Conservation (phyloP, 2,329 filamentous ascomycete genomes). For the Aspergillus ochraceoroseus region DNA sequence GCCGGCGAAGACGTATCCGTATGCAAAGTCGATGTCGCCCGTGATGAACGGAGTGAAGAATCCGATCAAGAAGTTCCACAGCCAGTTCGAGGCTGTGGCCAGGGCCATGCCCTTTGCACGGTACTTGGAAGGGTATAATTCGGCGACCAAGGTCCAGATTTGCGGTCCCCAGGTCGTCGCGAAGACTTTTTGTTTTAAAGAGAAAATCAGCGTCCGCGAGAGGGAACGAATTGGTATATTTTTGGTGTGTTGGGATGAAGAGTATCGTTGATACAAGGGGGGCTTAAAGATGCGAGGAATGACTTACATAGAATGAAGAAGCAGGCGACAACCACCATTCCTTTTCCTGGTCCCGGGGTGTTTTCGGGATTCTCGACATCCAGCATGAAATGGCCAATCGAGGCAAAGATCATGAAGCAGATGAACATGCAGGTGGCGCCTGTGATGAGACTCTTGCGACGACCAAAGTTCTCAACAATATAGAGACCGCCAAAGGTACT, state of each 20-base stretch:
- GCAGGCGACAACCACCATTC: constrained; percentile 67
- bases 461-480: constrained; percentile 63
- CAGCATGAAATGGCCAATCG: constrained; percentile 48
- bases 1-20: constrained; percentile 71
- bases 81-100: constrained; percentile 75
- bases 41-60: constrained; percentile 80
- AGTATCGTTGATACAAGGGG: neutral
- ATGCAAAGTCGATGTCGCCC: constrained; percentile 63
- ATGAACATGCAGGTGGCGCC: constrained; percentile 63
- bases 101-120: constrained; percentile 73
- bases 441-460: constrained; percentile 62
- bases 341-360: constrained; percentile 52
- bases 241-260: no score
- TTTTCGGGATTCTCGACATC: constrained; percentile 39
- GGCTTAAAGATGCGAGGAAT: neutral
- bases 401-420: constrained; percentile 62
- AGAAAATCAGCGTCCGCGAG: neutral
- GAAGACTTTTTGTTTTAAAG: constrained; percentile 44
- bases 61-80: constrained; percentile 65
- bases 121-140: constrained; percentile 43
- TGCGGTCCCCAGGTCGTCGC: constrained; percentile 65
- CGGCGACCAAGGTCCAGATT: constrained; percentile 46
- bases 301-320: constrained; percentile 57
- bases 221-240: no score
- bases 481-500: constrained; percentile 64